These are phyloP conservation scores for Eucalyptus sideroxylon DNA, from an alignment of 345 rosid genomes.

Conservation along the genomic window DNA sequence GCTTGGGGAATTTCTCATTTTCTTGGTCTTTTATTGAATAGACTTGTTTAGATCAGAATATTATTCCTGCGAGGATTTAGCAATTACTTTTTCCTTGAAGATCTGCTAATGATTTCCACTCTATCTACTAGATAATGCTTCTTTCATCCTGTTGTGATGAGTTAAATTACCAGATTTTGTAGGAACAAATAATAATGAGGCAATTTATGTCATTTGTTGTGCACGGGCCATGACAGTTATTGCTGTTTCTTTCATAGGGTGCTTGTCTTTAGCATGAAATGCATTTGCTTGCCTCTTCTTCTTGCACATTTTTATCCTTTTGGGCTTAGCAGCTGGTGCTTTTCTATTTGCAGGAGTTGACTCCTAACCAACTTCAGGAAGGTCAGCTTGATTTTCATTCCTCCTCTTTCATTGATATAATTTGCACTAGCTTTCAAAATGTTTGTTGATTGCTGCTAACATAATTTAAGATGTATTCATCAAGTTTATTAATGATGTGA, in stretches of 20 bases:
- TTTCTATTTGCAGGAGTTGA: constrained; percentile 46
- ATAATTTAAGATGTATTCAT: neutral
- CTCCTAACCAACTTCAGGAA: constrained; percentile 92
- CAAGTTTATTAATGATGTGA: neutral
- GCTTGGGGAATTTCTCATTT: neutral
- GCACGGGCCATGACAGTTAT: neutral
- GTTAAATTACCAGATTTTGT: neutral
- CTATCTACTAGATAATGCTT: neutral
- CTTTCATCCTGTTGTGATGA: neutral
- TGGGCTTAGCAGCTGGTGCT: neutral
- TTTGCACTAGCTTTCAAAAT: neutral
- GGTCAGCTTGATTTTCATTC: constrained; percentile 26
- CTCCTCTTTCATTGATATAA: neutral
- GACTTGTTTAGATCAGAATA: neutral
- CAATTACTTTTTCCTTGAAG: neutral
- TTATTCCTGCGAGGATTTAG: neutral
- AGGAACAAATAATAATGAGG: neutral
- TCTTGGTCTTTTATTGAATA: neutral
- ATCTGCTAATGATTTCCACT: neutral
- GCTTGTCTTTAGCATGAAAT: neutral
- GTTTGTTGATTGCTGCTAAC: neutral
- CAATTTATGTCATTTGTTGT: neutral
- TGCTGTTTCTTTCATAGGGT: neutral
- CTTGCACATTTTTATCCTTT: neutral
- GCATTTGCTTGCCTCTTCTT: neutral